Evolutionary conservation across 225 moss, liverwort and hornwort species (phyloP), one percentile per base, ranked within the genome.

Genomic region (Sphagnum tenellum): DNA sequence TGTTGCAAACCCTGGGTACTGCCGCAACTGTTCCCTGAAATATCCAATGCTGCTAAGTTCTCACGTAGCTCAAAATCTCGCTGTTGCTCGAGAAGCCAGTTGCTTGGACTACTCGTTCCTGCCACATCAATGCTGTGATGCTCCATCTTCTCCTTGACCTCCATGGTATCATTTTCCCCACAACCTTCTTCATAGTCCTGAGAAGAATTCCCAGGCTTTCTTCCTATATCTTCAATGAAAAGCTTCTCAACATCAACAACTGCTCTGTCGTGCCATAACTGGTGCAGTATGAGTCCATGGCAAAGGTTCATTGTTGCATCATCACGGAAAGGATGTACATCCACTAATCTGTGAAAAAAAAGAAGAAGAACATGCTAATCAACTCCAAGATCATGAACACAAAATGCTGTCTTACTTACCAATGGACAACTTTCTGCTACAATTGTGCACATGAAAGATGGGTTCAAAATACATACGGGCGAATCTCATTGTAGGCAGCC

Each of bases 401-500:
- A 66, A 44, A n/a, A 53, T 51, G 46, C 7, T 10, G 57, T 9
- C 11, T 4, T 11, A 47, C 11, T 59, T 12, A 1, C 12, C 2
- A 57, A 12, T 5, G 9, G 66, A 9, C 11, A 44, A 47, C 12
- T 1, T 56, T 2, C n/a, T 44, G 45, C 6, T 9, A 13, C 7
- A 11, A 12, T 47, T 7, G 52, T 52, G 52, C 7, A 52, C 9
- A 52, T 49, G 2, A 56, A n/a, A 50, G 44, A 65, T 0, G 12
- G 50, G 11, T 50, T 12, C 13, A 4, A 73, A 66, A 49, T 64
- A 66, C 82, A 67, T 87, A 94, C 89, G 89, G 82, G 59, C 91
- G 86, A 66, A 96, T 81, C 75, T 96, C 92, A 70, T 92, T 80
- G 55, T 92, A 96, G n/a, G 92, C 88, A 62, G 89, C 87, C 64